Evolutionary conservation across 2,329 filamentous ascomycete genomes (phyloP).

Genomic region (Stagonosporopsis vannaccii): DNA sequence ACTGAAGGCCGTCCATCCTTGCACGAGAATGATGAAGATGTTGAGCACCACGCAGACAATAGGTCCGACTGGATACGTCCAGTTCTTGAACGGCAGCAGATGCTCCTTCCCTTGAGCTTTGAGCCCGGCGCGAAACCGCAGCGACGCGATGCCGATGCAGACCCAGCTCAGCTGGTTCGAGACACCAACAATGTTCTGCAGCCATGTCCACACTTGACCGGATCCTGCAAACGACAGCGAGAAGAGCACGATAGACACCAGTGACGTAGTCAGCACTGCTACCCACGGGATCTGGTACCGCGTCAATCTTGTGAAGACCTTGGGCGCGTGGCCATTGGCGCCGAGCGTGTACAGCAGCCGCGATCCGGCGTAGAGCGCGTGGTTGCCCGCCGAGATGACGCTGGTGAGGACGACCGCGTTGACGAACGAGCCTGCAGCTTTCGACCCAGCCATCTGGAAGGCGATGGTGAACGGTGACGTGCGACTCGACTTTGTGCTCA

Average conservation of each 20-base stretch:
- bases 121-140: conserved; percentile 61
- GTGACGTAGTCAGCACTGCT: conserved; percentile 42
- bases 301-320: conserved; percentile 65
- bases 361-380: conserved; percentile 62
- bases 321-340: conserved; percentile 70
- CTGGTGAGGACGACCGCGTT: conserved; percentile 71
- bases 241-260: conserved; percentile 51
- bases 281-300: conserved; percentile 53
- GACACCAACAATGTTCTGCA: conserved; percentile 71
- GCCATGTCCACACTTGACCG: conserved; percentile 63
- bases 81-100: conserved; percentile 64
- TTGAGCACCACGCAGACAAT: conserved; percentile 35
- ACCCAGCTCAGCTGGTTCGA: conserved; percentile 63
- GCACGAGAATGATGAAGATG: conserved; percentile 39
- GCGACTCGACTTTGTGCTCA: conserved; percentile 44
- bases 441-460: conserved; percentile 67
- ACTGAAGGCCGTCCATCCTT: conserved; percentile 61
- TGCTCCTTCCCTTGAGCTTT: conserved; percentile 57
- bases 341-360: conserved; percentile 64
- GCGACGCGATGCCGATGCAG: conserved; percentile 62
- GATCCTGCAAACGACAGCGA: conserved; percentile 54
- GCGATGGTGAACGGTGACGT: conserved; percentile 72
- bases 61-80: conserved; percentile 63
- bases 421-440: conserved; percentile 67
- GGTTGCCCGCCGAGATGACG: conserved; percentile 65